These are phyloP conservation scores for Sporisorium scitamineum DNA, from an alignment of 1,284 basidiomycete genomes.

Conservation along the genomic window DNA sequence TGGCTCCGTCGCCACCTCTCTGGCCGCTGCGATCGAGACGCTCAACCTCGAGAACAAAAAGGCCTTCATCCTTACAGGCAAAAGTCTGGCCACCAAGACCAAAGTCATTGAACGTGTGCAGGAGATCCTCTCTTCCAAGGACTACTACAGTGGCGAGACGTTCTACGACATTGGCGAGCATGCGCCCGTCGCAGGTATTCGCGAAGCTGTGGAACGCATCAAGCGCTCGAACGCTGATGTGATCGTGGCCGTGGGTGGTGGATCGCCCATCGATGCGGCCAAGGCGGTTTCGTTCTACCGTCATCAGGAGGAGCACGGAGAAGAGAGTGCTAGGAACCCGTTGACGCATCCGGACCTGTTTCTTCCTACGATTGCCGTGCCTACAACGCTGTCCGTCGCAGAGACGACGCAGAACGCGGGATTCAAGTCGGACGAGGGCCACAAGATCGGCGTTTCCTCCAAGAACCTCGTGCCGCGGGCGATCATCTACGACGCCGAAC, in stretches of 20 bases:
- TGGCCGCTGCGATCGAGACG: slow-evolving; percentile 33
- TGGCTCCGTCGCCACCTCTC: slow-evolving; percentile 27
- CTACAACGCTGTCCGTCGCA: slow-evolving; percentile 83
- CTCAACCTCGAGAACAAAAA: slow-evolving; percentile 35
- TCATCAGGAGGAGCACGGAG: slow-evolving; percentile 35
- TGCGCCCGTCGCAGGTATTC: slow-evolving; percentile 78
- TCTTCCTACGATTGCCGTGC: slow-evolving; percentile 76
- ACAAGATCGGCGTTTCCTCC: slow-evolving; percentile 76
- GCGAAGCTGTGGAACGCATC: slow-evolving; percentile 73
- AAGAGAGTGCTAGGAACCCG: slow-evolving; percentile 25
- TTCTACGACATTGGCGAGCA: slow-evolving; percentile 83
- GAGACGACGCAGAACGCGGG: slow-evolving; percentile 78
- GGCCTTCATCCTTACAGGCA: slow-evolving; percentile 58
- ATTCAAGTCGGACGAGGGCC: slow-evolving; percentile 78
- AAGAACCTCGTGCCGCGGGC: slow-evolving; percentile 64
- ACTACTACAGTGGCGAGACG: slow-evolving; percentile 69
- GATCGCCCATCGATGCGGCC: slow-evolving; percentile 81
- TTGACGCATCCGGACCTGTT: slow-evolving; percentile 36
- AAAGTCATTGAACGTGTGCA: slow-evolving; percentile 43
- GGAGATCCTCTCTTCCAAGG: slow-evolving; percentile 27
- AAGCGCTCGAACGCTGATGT: slow-evolving; percentile 76
- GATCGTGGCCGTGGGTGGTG: slow-evolving; percentile 77
- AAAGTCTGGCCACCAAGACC: slow-evolving; percentile 54
- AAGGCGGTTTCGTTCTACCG: slow-evolving; percentile 54
- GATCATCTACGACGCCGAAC: slow-evolving; percentile 81